These are phyloP conservation scores for Artemisia argyi DNA, from an alignment of 129 eudicot species.

Conservation along the genomic window DNA sequence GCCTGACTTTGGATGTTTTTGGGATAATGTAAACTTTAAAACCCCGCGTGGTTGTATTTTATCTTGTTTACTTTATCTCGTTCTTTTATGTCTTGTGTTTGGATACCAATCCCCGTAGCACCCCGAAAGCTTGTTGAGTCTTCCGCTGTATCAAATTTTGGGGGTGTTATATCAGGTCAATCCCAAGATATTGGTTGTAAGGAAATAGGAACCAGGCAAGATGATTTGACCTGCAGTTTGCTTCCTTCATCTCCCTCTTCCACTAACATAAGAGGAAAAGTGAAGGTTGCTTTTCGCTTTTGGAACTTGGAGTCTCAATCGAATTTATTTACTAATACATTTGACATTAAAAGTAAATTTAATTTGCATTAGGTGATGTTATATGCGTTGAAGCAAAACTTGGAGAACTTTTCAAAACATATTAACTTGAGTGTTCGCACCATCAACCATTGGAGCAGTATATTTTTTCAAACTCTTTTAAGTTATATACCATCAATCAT, in stretches of 20 bases:
- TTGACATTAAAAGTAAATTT: background rate
- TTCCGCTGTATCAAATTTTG: too few species aligned
- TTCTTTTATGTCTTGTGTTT: too few species aligned
- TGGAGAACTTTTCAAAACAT: slow-evolving; percentile 26
- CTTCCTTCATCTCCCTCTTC: slow-evolving; percentile 33
- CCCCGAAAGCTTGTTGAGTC: too few species aligned
- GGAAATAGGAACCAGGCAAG: slow-evolving; percentile 6
- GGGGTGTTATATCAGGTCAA: too few species aligned
- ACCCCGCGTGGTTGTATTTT: too few species aligned
- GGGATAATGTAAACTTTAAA: too few species aligned
- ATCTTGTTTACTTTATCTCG: too few species aligned
- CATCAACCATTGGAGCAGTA: slow-evolving; percentile 79
- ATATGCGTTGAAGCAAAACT: slow-evolving; percentile 26
- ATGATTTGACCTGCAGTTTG: slow-evolving; percentile 31
- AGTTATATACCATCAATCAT: background rate
- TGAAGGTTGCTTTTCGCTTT: slow-evolving; percentile 11
- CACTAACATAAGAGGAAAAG: background rate
- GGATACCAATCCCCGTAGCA: too few species aligned
- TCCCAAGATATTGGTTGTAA: slow-evolving; percentile 35
- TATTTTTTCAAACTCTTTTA: background rate
- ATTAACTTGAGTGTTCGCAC: slow-evolving; percentile 69
- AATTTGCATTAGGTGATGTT: slow-evolving; percentile 22
- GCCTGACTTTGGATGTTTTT: too few species aligned
- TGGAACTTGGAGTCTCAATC: background rate
- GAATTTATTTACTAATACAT: background rate